These are phyloP conservation scores for Alternaria panax DNA, from an alignment of 2,329 filamentous ascomycete species.

Conservation along the genomic window DNA sequence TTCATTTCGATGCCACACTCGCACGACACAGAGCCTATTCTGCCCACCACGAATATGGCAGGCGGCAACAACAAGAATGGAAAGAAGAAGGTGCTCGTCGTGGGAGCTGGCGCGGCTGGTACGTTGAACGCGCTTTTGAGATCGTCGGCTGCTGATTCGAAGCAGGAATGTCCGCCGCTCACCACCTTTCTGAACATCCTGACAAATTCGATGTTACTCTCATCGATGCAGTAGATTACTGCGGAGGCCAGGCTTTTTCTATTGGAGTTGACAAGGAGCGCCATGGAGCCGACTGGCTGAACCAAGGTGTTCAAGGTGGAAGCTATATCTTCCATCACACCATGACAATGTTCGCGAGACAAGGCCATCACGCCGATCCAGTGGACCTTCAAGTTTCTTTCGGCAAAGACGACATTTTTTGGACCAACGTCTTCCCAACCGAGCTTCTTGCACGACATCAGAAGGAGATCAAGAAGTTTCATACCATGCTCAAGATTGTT, in stretches of 20 bases:
- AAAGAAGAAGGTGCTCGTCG: conserved; percentile 51
- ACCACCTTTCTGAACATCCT: conserved; percentile 70
- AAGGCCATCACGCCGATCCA: conserved; percentile 63
- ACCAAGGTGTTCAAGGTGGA: conserved; percentile 70
- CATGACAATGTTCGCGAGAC: conserved; percentile 68
- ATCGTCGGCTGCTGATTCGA: not conserved
- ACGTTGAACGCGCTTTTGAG: conserved; percentile 6
- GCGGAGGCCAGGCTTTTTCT: conserved; percentile 68
- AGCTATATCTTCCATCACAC: conserved; percentile 73
- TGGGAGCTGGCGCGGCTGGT: conserved; percentile 53
- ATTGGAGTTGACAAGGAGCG: conserved; percentile 63
- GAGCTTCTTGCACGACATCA: conserved; percentile 64
- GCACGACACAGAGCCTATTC: conserved; percentile 39
- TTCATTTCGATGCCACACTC: conserved; percentile 25
- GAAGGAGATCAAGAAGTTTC: conserved; percentile 63
- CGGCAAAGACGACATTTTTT: conserved; percentile 69
- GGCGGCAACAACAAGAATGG: conserved; percentile 27
- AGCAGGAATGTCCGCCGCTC: conserved; percentile 68
- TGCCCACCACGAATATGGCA: conserved; percentile 45
- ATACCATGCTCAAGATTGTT: conserved; percentile 63
- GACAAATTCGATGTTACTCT: conserved; percentile 66
- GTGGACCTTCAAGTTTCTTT: conserved; percentile 70
- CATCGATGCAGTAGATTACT: conserved; percentile 59
- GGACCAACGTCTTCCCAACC: conserved; percentile 71
- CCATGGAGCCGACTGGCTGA: conserved; percentile 66